phyloP scores from a whole-genome alignment of 768 basidiomycete genomes.

The Hericium erinaceus region DNA sequence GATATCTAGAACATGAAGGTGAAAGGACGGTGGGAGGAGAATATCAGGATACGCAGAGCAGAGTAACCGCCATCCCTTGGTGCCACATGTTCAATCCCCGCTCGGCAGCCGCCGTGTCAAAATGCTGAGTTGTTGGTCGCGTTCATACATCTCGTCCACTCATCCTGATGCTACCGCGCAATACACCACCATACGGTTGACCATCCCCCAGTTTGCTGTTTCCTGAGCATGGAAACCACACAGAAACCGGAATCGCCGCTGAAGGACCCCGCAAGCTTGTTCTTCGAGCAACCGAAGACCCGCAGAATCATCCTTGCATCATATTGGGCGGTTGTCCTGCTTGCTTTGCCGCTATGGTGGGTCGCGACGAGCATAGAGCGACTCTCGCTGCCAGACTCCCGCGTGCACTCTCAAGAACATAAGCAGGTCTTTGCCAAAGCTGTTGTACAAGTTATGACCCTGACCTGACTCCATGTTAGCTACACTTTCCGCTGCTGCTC shows the following conservation, averaged over 20 bases:
- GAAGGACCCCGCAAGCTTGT: slow-evolving; percentile 6
- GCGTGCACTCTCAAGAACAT: slow-evolving; percentile 2
- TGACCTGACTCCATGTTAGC: slow-evolving; percentile 2
- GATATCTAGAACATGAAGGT: background rate
- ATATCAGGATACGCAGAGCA: background rate
- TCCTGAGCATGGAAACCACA: background rate
- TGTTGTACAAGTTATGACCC: background rate
- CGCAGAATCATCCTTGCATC: slow-evolving; percentile 57
- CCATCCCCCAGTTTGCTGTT: background rate
- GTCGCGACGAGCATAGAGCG: slow-evolving; percentile 84
- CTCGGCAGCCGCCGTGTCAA: background rate
- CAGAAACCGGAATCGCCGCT: background rate
- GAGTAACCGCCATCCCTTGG: background rate
- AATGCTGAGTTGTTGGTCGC: too few relatives aligned
- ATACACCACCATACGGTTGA: background rate
- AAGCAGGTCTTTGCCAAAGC: slow-evolving; percentile 7
- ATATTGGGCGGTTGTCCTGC: slow-evolving; percentile 71
- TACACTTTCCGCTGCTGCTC: slow-evolving; percentile 10
- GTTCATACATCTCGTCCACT: background rate
- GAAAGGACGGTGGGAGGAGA: background rate
- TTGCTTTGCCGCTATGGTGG: slow-evolving; percentile 92
- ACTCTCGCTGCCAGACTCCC: slow-evolving; percentile 46
- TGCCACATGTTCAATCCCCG: slow-evolving; percentile 2
- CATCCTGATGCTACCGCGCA: background rate
- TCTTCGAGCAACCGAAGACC: slow-evolving; percentile 3